These are phyloP conservation scores for Colletotrichum liriopes DNA, from an alignment of 2,329 filamentous ascomycete genomes.

Conservation along the genomic window DNA sequence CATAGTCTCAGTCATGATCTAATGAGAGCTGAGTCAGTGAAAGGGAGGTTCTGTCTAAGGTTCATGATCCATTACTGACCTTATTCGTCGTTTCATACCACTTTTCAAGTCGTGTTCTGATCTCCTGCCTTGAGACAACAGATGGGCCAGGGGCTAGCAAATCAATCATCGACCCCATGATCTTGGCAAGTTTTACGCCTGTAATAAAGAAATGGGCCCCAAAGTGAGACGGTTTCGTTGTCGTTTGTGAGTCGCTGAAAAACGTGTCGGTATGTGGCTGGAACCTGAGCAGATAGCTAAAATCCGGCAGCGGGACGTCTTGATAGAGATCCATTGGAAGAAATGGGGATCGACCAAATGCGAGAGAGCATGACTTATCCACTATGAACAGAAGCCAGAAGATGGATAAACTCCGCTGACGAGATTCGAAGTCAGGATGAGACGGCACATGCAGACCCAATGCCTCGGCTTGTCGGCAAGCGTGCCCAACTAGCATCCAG, in stretches of 20 bases:
- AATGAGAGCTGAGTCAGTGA: background rate
- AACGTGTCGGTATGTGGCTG: background rate
- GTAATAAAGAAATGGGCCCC: slow-evolving; percentile 5
- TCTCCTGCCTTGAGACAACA: background rate
- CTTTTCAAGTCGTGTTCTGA: slow-evolving; percentile 12
- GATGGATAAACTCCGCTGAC: slow-evolving; percentile 6
- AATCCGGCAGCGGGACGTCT: slow-evolving; percentile 20
- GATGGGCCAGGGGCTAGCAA: slow-evolving; percentile 1
- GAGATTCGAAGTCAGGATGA: background rate
- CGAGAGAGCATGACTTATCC: slow-evolving; percentile 25
- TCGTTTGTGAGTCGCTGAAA: background rate
- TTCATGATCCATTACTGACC: background rate
- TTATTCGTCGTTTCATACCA: slow-evolving; percentile 11
- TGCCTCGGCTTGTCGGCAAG: slow-evolving; percentile 26
- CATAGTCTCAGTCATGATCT: background rate
- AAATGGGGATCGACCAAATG: slow-evolving; percentile 23
- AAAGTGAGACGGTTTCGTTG: background rate
- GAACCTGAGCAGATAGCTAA: slow-evolving; percentile 18
- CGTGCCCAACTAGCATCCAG: slow-evolving; percentile 26
- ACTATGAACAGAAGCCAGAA: slow-evolving; percentile 26
- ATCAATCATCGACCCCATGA: slow-evolving; percentile 8
- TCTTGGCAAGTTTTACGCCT: slow-evolving; percentile 12
- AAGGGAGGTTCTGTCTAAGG: accelerated
- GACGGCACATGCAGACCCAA: slow-evolving; percentile 10
- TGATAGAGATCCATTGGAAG: slow-evolving; percentile 3